Evolutionary conservation across 192 early-diverging fungal species (phyloP).

Genomic region (Umbelopsis ramanniana): DNA sequence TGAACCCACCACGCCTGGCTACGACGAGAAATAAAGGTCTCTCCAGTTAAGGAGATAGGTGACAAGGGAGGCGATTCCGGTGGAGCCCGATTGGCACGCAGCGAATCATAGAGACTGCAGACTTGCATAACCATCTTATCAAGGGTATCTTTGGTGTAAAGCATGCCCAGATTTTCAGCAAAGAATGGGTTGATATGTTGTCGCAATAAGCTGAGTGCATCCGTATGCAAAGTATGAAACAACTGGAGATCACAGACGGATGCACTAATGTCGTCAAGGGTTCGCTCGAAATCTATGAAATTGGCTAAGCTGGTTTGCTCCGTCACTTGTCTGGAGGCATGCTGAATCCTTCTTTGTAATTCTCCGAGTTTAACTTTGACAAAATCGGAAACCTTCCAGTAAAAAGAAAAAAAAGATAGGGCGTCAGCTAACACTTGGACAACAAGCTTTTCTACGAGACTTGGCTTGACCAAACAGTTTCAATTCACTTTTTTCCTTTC

Average conservation of each 20-base stretch:
- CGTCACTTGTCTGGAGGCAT: background rate
- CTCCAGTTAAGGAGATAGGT: slow-evolving; percentile 4
- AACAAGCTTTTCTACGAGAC: background rate
- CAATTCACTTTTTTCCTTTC: too few species aligned
- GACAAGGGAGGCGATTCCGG: background rate
- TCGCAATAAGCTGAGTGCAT: background rate
- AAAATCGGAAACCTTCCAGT: slow-evolving; percentile 15
- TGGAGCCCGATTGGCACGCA: background rate
- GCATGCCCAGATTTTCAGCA: background rate
- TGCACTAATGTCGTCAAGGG: slow-evolving; percentile 2
- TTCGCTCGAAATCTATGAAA: slow-evolving; percentile 8
- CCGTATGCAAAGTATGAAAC: background rate
- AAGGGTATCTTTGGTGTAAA: slow-evolving; percentile 3
- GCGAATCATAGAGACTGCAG: background rate
- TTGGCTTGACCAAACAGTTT: background rate
- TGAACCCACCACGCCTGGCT: slow-evolving; percentile 18
- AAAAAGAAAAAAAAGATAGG: background rate
- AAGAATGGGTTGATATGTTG: background rate
- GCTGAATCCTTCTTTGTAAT: slow-evolving; percentile 15
- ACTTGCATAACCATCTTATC: background rate
- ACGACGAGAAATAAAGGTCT: background rate
- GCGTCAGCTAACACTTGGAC: background rate
- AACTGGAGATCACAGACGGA: background rate
- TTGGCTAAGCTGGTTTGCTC: slow-evolving; percentile 8
- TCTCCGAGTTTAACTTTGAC: slow-evolving; percentile 20